Base-by-base conservation (phyloP, 805 yeast species). In the Suhomyces pyralidae region DNA sequence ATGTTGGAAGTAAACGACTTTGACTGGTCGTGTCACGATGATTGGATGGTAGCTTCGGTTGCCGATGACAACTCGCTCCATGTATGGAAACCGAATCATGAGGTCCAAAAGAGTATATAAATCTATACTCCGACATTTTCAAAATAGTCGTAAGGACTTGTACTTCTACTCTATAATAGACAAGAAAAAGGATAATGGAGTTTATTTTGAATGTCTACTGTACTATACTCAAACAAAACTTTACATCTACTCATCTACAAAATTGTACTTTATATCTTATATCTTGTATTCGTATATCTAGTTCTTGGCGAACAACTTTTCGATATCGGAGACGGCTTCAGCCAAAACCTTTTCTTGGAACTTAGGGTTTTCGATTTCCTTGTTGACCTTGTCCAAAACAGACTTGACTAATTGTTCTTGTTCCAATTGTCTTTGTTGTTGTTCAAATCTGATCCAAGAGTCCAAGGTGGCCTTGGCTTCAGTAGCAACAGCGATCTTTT, bases 381-480 rank as follows among this genome's bases (percentile, higher is more conserved):
- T 77, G 81, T 89, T 84, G 66, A 93, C 94, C 80, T 90, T 91
- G 51, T 91, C 79, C 70, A 91, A 88, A 60, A 94, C 97, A 54
- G 91, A 67, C 68, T 88, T 78, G 62, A 96, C 84, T 66, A 94
- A 85, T 76, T 90, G 97, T 76, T 85, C 82, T 82, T 94, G 99
- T 82, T 94, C 96, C 69, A 84, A 78, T 81, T 90, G 96, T 81
- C 97, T 93, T 62, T 92, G 94, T 71, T 90, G 91, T 62, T 90
- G 87, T 81, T 94, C 99, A 77, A 88, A 89, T 84, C 98, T 90
- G 65, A 92, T 97, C 99, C 99, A 94, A 14, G 98, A 90, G 78
- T 94, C 99, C 70, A 94, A 84, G 56, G 93, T 96, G 53, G 94
- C 78, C 80, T 88, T 91, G 68, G 98, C 98, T 81, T 91, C 97